A percentile compares a stretch with the other conserved stretches of the same genome.
Conservation (phyloP, 2,329 filamentous ascomycete genomes). For the Graphilbum ipis-grandicollis region DNA sequence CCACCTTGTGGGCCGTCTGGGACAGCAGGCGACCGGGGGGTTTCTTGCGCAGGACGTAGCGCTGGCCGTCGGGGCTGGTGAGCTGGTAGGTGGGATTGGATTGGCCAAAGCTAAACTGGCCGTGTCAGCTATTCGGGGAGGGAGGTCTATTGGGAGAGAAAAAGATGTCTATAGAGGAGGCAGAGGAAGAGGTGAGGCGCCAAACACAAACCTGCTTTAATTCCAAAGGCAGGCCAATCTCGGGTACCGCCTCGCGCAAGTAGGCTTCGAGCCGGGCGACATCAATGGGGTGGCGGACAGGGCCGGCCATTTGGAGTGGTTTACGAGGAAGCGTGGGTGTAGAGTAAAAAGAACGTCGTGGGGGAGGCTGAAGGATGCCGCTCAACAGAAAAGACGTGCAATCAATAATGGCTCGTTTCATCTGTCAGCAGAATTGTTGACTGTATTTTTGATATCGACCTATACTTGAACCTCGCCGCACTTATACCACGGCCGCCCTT, state of each 20-base stretch:
- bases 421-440: too few species aligned
- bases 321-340: neutral
- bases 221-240: slow-evolving; percentile 67
- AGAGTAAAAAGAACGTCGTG: neutral
- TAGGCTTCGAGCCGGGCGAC: slow-evolving; percentile 63
- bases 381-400: neutral
- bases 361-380: neutral
- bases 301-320: slow-evolving; percentile 54
- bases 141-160: slow-evolving; percentile 2
- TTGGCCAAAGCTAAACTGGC: slow-evolving; percentile 87
- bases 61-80: slow-evolving; percentile 48
- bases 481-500: too few species aligned
- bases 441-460: too few species aligned
- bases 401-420: neutral
- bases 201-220: slow-evolving; percentile 59
- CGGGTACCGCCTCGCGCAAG: slow-evolving; percentile 59
- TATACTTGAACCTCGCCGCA: too few species aligned
- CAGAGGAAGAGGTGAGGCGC: neutral
- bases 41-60: slow-evolving; percentile 92
- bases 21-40: slow-evolving; percentile 87
- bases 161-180: neutral
- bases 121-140: neutral
- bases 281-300: slow-evolving; percentile 81
- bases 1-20: slow-evolving; percentile 88
- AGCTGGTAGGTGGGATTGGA: slow-evolving; percentile 95